phyloP scores from a whole-genome alignment of 345 rosid genomes.

The Geranium brycei region DNA sequence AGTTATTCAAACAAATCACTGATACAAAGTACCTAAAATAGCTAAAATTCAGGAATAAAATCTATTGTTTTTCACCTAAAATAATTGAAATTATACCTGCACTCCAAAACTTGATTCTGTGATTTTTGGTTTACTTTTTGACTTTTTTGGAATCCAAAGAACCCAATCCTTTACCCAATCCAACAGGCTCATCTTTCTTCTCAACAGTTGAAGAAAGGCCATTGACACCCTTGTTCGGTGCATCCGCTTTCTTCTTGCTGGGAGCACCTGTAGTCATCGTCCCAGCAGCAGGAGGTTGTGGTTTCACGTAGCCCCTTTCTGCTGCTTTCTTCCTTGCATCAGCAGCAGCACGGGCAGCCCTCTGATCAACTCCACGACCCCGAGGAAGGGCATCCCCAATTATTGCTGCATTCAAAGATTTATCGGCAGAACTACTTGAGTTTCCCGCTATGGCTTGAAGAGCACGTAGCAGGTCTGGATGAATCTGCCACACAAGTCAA shows the following conservation, averaged over 20 bases:
- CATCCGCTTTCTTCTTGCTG: slow-evolving; percentile 2
- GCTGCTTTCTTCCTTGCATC: slow-evolving; percentile 90
- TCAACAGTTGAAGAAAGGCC: slow-evolving; percentile 23
- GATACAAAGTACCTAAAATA: too few species aligned
- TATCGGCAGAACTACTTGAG: slow-evolving; percentile 36
- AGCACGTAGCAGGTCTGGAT: slow-evolving; percentile 80
- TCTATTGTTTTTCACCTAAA: too few species aligned
- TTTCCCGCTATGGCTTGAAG: slow-evolving; percentile 77
- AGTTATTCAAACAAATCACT: too few species aligned
- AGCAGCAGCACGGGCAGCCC: slow-evolving; percentile 98
- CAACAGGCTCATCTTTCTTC: slow-evolving; percentile 44
- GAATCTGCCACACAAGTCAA: slow-evolving; percentile 33
- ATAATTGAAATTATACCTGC: not conserved
- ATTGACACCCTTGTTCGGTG: slow-evolving; percentile 28
- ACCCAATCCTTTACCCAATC: slow-evolving; percentile 63
- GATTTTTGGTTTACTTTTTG: slow-evolving; percentile 42
- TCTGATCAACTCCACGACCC: slow-evolving; percentile 82
- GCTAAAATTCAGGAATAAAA: too few species aligned
- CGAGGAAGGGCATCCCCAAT: slow-evolving; percentile 54
- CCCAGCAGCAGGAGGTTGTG: slow-evolving; percentile 68
- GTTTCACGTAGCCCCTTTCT: slow-evolving; percentile 58
- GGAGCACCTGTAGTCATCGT: slow-evolving; percentile 19
- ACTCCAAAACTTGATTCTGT: slow-evolving; percentile 15
- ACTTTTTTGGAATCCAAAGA: slow-evolving; percentile 68
- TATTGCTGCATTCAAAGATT: slow-evolving; percentile 45